These are phyloP conservation scores for Paspalum vaginatum DNA, from an alignment of 176 grass and related monocot genomes.

Conservation along the genomic window DNA sequence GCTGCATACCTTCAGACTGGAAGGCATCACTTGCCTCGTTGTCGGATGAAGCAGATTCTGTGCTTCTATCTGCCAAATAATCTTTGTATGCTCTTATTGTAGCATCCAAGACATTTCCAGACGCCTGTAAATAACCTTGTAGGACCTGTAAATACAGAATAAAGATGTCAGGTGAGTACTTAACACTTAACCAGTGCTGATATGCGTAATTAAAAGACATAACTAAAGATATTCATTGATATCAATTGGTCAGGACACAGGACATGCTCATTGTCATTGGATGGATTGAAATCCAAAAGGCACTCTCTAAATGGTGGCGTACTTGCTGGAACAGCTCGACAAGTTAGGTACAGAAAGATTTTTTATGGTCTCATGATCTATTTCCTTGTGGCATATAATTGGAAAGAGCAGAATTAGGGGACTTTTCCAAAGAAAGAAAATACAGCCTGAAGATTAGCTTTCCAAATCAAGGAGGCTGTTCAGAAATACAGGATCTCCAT, in stretches of 20 bases:
- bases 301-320: too few relatives aligned
- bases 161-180: neutral
- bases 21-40: neutral
- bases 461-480: too few relatives aligned
- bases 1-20: slow-evolving; percentile 29
- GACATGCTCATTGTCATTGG: neutral
- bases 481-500: too few relatives aligned
- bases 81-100: slow-evolving; percentile 50
- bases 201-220: neutral
- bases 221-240: neutral
- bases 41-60: neutral
- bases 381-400: too few relatives aligned
- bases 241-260: neutral
- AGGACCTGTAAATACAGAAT: slow-evolving; percentile 16
- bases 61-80: slow-evolving; percentile 16
- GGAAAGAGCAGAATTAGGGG: too few relatives aligned
- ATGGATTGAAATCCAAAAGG: neutral
- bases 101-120: slow-evolving; percentile 52
- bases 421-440: too few relatives aligned
- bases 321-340: too few relatives aligned
- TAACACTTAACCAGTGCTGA: neutral
- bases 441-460: too few relatives aligned
- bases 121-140: neutral
- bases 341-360: too few relatives aligned
- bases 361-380: too few relatives aligned